phyloP scores from a whole-genome alignment of 2,329 filamentous ascomycete genomes.

The Phoma sp. region DNA sequence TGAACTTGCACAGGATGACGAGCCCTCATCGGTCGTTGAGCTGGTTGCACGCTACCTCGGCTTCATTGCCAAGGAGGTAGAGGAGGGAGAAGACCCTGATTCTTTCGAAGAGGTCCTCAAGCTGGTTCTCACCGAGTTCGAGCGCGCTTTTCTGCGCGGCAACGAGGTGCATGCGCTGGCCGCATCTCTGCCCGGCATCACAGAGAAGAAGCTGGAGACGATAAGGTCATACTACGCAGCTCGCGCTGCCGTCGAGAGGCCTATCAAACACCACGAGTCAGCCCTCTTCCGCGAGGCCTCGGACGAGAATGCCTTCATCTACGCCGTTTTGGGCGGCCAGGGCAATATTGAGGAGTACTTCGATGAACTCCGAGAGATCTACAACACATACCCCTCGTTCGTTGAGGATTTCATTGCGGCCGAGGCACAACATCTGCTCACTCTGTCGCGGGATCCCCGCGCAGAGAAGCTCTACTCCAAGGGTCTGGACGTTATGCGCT shows the following conservation, averaged over 20 bases:
- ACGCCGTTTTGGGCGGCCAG: slow-evolving; percentile 94
- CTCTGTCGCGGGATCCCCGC: slow-evolving; percentile 78
- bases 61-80: slow-evolving; percentile 85
- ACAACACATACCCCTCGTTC: slow-evolving; percentile 88
- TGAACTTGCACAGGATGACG: slow-evolving; percentile 96
- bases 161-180: slow-evolving; percentile 96
- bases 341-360: slow-evolving; percentile 99
- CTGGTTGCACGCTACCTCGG: slow-evolving; percentile 93
- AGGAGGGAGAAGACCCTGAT: slow-evolving; percentile 90
- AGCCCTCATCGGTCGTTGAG: slow-evolving; percentile 94
- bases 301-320: slow-evolving; percentile 82
- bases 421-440: slow-evolving; percentile 86
- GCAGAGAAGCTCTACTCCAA: slow-evolving; percentile 97
- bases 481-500: slow-evolving; percentile 92
- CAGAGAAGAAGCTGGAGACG: slow-evolving; percentile 88
- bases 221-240: slow-evolving; percentile 92
- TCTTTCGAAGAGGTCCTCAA: slow-evolving; percentile 93
- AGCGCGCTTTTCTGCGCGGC: slow-evolving; percentile 89
- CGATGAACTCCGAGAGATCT: slow-evolving; percentile 91
- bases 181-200: slow-evolving; percentile 84
- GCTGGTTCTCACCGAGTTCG: slow-evolving; percentile 92
- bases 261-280: slow-evolving; percentile 91
- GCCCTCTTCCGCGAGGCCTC: slow-evolving; percentile 87
- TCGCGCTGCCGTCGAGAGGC: slow-evolving; percentile 79
- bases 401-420: slow-evolving; percentile 82